Evolutionary conservation across 1,284 basidiomycete species (phyloP), one percentile per base, ranked within the genome.

Genomic region (Psilocybe mexicana): DNA sequence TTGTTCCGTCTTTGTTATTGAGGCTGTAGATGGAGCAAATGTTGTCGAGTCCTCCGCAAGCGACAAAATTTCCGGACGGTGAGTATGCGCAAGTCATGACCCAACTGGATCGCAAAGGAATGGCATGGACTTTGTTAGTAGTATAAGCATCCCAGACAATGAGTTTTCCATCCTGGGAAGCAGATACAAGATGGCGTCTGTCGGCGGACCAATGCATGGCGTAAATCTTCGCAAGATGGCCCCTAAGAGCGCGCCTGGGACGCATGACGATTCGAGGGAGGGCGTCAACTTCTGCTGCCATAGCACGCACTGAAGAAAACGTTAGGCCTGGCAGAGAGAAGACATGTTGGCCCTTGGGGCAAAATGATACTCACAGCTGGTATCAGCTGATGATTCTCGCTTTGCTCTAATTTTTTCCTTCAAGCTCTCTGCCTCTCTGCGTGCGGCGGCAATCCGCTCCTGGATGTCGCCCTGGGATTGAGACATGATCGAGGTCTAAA

Each of bases 141-240:
- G 96, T 98, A 78, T 98, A 98, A 44, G 97, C 96, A 74, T 99
- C 96, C 96, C 96, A 99, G 52, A 99, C 94, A 72, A 99, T 98
- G 58, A 99, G 85, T 76, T 99, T 98, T 61, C 97, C 97, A 71
- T 99, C 96, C 73, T 99, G 96, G 3, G 96, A 98, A 25, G 97
- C 96, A 10, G 96, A 98, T 44, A 99, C 96, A 62, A 99, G 86
- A 79, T 99, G 97, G 68, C 95, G 85, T 70, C 94, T 88, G 80
- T 99, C 97, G 58, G 89, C 88, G 18, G 96, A 91, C 97, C 97
- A 99, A 74, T 98, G 96, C 90, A 99, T 96, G 50, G 97, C 96
- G 74, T 98, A 98, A 72, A 99, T 98, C 83, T 99, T 99, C 65
- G 96, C 96, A 58, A 98, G 85, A 77, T 98, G 97, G 46, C 96